A percentile compares a stretch with the other conserved stretches of the same genome.
Evolutionary conservation across 192 early-diverging fungal genomes (phyloP).

Genomic region (Umbelopsis sp.): DNA sequence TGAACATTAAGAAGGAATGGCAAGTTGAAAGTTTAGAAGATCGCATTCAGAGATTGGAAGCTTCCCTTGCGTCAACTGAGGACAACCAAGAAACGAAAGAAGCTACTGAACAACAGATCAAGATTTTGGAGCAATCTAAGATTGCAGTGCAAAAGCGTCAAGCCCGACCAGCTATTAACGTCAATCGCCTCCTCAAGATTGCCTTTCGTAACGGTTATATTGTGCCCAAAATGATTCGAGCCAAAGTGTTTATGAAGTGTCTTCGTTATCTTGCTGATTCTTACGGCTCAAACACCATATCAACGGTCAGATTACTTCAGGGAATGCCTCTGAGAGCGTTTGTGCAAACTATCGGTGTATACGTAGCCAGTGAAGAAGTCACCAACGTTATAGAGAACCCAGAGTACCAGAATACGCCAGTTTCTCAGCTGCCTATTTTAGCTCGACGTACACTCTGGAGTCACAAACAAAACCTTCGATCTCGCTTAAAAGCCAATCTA

Average conservation of each 20-base stretch:
- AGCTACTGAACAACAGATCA: background rate
- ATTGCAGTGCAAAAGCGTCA: background rate
- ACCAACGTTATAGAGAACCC: background rate
- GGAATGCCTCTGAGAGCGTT: background rate
- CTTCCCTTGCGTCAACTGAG: background rate
- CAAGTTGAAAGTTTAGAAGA: background rate
- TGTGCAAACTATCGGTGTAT: background rate
- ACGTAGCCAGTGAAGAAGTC: background rate
- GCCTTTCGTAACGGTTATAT: constrained; percentile 1
- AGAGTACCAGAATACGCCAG: background rate
- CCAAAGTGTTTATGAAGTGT: constrained; percentile 7
- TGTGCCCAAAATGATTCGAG: constrained; percentile 14
- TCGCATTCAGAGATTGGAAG: background rate
- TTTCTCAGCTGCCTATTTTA: background rate
- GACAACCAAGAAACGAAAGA: background rate
- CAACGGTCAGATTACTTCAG: background rate
- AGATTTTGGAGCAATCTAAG: background rate
- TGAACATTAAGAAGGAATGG: background rate
- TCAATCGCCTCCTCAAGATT: background rate
- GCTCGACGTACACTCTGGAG: background rate
- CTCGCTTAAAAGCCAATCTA: background rate
- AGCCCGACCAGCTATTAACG: background rate
- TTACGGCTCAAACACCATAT: background rate
- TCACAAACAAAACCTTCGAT: background rate
- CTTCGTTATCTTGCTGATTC: background rate